A percentile compares a stretch with the other conserved stretches of the same genome.
Evolutionary conservation across 2,329 filamentous ascomycete genomes (phyloP).

Genomic region (Neophaeococcomyces mojaviensis): DNA sequence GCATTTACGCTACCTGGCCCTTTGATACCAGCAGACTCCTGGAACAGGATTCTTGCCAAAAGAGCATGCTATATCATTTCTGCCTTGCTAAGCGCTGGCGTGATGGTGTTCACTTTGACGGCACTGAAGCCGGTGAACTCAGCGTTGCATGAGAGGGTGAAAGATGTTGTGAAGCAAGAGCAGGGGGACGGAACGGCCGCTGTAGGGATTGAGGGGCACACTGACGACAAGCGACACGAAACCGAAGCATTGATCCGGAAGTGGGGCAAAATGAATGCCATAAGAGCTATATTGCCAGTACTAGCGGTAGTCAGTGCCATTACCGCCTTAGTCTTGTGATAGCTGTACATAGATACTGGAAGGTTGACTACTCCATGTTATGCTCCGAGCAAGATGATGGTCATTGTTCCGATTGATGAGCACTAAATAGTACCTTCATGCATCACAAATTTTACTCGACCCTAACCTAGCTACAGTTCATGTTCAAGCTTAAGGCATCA

Average conservation of each 20-base stretch:
- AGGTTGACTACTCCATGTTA: too few species aligned
- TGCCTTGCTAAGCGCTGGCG: constrained; percentile 1
- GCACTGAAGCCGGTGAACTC: constrained; percentile 4
- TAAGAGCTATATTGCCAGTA: constrained; percentile 3
- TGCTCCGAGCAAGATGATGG: too few species aligned
- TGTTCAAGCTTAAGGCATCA: too few species aligned
- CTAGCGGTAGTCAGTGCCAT: background rate
- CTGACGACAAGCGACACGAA: constrained; percentile 3
- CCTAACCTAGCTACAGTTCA: too few species aligned
- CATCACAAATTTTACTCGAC: too few species aligned
- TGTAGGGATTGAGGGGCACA: background rate
- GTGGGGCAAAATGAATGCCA: constrained; percentile 10
- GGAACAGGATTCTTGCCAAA: background rate
- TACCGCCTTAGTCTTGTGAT: constrained; percentile 2
- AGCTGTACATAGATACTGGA: too few species aligned
- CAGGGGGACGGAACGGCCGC: background rate
- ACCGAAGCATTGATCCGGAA: constrained; percentile 6
- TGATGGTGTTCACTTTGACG: constrained; percentile 9
- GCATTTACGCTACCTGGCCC: background rate
- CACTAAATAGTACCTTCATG: too few species aligned
- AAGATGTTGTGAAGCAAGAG: constrained; percentile 1
- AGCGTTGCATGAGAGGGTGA: constrained; percentile 7
- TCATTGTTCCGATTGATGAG: too few species aligned
- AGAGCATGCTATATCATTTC: constrained; percentile 1
- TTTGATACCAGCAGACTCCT: background rate